Evolutionary conservation across 345 rosid species (phyloP).

Genomic region (Luvunga scandens): DNA sequence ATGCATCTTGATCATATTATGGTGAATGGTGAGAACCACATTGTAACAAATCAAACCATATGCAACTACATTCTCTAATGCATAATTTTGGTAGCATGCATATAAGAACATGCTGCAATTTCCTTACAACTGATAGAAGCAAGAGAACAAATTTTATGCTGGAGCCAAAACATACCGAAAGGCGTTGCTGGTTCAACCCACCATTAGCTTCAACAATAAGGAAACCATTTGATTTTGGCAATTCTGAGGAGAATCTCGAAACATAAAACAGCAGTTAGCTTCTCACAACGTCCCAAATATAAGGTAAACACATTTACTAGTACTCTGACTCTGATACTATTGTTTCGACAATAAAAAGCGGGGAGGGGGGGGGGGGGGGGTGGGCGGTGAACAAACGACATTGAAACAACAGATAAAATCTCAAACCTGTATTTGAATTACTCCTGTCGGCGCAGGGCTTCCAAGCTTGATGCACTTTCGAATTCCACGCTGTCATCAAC

Average conservation of each 20-base stretch:
- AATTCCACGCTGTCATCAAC: conserved; percentile 69
- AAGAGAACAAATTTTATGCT: not conserved
- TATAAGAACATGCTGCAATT: conserved; percentile 1
- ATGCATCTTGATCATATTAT: not conserved
- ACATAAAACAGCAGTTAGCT: conserved; percentile 20
- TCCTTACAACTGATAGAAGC: not conserved
- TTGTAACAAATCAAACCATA: not conserved
- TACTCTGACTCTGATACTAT: not conserved
- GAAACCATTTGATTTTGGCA: conserved; percentile 75
- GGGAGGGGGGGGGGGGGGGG: too few relatives aligned
- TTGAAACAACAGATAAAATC: not conserved
- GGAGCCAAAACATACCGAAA: conserved; percentile 64
- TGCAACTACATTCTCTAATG: not conserved
- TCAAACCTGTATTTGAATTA: conserved; percentile 56
- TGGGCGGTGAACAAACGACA: too few relatives aligned
- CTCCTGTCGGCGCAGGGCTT: conserved; percentile 55
- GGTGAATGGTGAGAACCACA: not conserved
- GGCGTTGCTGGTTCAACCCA: conserved; percentile 95
- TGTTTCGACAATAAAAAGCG: not conserved
- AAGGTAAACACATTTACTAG: not conserved
- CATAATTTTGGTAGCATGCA: not conserved
- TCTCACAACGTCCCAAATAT: not conserved
- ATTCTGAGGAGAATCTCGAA: conserved; percentile 36
- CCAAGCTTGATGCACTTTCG: conserved; percentile 52
- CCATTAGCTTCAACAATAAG: conserved; percentile 98